Evolutionary conservation across 2,329 filamentous ascomycete genomes (phyloP).

Genomic region (Sarocladium strictum): DNA sequence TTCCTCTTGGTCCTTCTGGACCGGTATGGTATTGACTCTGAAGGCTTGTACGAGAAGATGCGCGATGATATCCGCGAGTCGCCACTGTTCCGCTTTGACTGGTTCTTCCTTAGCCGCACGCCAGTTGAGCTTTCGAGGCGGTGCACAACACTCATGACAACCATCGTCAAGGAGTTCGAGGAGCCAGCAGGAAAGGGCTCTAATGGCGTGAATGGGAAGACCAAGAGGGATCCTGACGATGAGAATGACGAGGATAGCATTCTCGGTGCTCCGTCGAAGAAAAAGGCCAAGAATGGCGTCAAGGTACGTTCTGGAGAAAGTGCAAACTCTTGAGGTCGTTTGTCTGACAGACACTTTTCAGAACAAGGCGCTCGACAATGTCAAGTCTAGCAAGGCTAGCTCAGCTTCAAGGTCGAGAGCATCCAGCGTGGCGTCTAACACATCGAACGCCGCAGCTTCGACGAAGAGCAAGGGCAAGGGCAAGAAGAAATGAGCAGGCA

Average conservation of each 20-base stretch:
- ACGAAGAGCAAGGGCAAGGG: conserved; percentile 45
- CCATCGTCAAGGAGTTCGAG: conserved; percentile 92
- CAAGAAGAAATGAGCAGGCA: conserved; percentile 24
- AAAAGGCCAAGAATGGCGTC: conserved; percentile 83
- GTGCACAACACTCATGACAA: conserved; percentile 90
- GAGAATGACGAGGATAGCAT: conserved; percentile 81
- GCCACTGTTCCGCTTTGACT: conserved; percentile 94
- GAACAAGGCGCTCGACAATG: conserved; percentile 90
- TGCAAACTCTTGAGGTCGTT: no score
- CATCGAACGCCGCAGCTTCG: conserved; percentile 34
- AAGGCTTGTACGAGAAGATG: conserved; percentile 86
- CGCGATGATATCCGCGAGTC: conserved; percentile 95
- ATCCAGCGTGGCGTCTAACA: conserved; percentile 77
- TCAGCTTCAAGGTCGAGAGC: conserved; percentile 77
- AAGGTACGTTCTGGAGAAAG: conserved; percentile 53
- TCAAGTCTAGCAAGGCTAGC: conserved; percentile 75
- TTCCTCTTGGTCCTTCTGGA: conserved; percentile 93
- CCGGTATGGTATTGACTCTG: conserved; percentile 84
- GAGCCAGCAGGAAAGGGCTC: conserved; percentile 47
- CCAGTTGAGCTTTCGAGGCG: conserved; percentile 87
- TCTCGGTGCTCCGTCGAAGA: conserved; percentile 74
- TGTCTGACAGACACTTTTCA: conserved; percentile 30
- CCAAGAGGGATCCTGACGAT: conserved; percentile 71
- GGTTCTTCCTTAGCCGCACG: conserved; percentile 96
- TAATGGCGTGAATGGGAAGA: conserved; percentile 60